phyloP scores from a whole-genome alignment of 805 yeast species.

The Ogataea nonfermentans region DNA sequence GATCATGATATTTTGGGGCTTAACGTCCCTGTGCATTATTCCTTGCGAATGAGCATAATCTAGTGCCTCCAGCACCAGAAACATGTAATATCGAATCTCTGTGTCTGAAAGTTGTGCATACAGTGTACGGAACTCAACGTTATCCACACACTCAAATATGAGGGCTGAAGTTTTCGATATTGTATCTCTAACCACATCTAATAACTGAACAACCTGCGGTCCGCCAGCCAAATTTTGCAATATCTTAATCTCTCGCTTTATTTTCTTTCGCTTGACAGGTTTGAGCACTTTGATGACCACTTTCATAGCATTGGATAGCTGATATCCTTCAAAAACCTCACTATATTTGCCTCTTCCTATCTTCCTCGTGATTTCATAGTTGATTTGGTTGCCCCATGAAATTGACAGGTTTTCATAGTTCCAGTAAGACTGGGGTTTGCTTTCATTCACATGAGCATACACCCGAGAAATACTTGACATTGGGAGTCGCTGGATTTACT shows the following conservation, averaged over 20 bases:
- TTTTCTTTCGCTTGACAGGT: conserved; percentile 91
- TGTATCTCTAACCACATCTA: conserved; percentile 81
- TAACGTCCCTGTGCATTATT: conserved; percentile 92
- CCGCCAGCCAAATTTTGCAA: conserved; percentile 83
- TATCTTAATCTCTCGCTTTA: conserved; percentile 84
- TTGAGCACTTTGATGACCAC: conserved; percentile 88
- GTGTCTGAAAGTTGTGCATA: conserved; percentile 73
- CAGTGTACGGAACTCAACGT: conserved; percentile 76
- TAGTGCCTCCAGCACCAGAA: conserved; percentile 75
- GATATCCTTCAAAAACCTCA: conserved; percentile 89
- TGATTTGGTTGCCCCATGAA: conserved; percentile 54
- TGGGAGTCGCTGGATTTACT: neutral
- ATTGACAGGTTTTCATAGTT: conserved; percentile 72
- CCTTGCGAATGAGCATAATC: conserved; percentile 94
- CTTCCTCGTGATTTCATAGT: conserved; percentile 70
- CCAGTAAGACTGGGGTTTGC: conserved; percentile 74
- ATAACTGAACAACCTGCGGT: conserved; percentile 72
- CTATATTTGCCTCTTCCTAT: conserved; percentile 93
- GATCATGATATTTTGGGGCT: conserved; percentile 95
- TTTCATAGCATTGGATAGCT: conserved; percentile 56
- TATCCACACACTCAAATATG: conserved; percentile 80
- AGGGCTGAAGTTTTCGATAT: conserved; percentile 81
- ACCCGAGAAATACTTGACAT: conserved; percentile 43
- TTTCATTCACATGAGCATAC: conserved; percentile 70
- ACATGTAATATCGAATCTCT: conserved; percentile 82